These are phyloP conservation scores for Dothidotthia symphoricarpi DNA, from an alignment of 2,329 filamentous ascomycete species.

Conservation along the genomic window DNA sequence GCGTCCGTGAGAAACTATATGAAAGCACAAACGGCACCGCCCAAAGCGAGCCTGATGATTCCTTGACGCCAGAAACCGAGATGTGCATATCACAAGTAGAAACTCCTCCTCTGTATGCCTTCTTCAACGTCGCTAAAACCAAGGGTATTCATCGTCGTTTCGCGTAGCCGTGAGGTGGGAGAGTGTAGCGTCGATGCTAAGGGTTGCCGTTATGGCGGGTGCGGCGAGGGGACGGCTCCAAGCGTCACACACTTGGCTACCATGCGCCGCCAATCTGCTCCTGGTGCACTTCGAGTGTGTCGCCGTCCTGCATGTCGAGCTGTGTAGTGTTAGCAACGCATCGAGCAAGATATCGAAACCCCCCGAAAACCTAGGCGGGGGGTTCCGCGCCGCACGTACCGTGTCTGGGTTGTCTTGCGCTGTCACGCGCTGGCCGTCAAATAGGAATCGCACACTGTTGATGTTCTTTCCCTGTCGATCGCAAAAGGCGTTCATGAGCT, in stretches of 20 bases:
- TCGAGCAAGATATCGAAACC: neutral
- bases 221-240: slow-evolving; percentile 5
- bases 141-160: slow-evolving; percentile 11
- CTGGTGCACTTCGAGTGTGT: slow-evolving; percentile 95
- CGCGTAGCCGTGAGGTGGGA: slow-evolving; percentile 6
- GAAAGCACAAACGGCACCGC: slow-evolving; percentile 23
- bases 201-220: slow-evolving; percentile 3
- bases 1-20: slow-evolving; percentile 21
- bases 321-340: slow-evolving; percentile 42
- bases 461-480: slow-evolving; percentile 89
- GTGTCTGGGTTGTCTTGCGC: slow-evolving; percentile 85
- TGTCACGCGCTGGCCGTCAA: slow-evolving; percentile 92
- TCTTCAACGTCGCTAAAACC: slow-evolving; percentile 21
- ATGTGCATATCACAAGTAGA: slow-evolving; percentile 23
- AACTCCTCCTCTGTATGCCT: slow-evolving; percentile 13
- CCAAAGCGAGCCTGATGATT: slow-evolving; percentile 19
- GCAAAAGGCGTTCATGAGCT: slow-evolving; percentile 98
- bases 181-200: slow-evolving; percentile 1
- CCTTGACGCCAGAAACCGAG: slow-evolving; percentile 32
- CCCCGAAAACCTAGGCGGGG: neutral
- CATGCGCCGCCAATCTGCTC: slow-evolving; percentile 84
- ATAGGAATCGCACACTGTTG: slow-evolving; percentile 85
- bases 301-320: slow-evolving; percentile 96
- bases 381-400: slow-evolving; percentile 57
- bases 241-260: slow-evolving; percentile 15